These are phyloP conservation scores for Colletotrichum aenigma DNA, from an alignment of 2,329 filamentous ascomycete genomes.

Conservation along the genomic window DNA sequence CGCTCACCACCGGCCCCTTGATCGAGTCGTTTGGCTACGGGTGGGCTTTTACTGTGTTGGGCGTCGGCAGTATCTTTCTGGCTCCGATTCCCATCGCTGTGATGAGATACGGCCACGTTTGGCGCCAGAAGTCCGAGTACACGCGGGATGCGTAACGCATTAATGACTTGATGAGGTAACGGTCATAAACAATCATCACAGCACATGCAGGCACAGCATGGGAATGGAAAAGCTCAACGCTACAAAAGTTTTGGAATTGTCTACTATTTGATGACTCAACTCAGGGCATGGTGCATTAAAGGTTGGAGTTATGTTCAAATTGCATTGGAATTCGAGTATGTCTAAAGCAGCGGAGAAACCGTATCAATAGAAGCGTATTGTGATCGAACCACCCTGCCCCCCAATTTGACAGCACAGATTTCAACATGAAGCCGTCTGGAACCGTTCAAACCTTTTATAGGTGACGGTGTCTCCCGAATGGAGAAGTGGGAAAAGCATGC, in stretches of 20 bases:
- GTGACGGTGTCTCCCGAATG: not conserved
- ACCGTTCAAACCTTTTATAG: rapidly evolving
- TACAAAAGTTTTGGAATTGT: not conserved
- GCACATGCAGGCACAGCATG: not conserved
- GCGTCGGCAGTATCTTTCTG: slow-evolving; percentile 42
- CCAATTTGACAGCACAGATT: too few species aligned
- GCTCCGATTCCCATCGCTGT: slow-evolving; percentile 56
- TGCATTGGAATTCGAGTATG: not conserved
- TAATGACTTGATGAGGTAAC: not conserved
- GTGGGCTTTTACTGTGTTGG: slow-evolving; percentile 52
- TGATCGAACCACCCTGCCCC: not conserved
- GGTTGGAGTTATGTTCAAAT: not conserved
- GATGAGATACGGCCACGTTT: slow-evolving; percentile 53
- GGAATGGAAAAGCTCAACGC: not conserved
- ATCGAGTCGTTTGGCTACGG: slow-evolving; percentile 55
- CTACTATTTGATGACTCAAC: not conserved
- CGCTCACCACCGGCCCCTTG: slow-evolving; percentile 53
- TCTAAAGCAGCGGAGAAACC: not conserved
- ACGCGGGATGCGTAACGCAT: slow-evolving; percentile 39
- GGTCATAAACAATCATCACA: not conserved
- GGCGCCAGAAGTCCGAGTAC: slow-evolving; percentile 56
- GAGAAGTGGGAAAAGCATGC: too few species aligned
- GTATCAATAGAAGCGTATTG: not conserved
- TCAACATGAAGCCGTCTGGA: too few species aligned
- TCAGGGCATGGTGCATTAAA: not conserved